A percentile compares a stretch with the other conserved stretches of the same genome.
These are phyloP conservation scores for Batrachochytrium dendrobatidis DNA, from an alignment of 371 early-diverging fungal species.

Conservation along the genomic window DNA sequence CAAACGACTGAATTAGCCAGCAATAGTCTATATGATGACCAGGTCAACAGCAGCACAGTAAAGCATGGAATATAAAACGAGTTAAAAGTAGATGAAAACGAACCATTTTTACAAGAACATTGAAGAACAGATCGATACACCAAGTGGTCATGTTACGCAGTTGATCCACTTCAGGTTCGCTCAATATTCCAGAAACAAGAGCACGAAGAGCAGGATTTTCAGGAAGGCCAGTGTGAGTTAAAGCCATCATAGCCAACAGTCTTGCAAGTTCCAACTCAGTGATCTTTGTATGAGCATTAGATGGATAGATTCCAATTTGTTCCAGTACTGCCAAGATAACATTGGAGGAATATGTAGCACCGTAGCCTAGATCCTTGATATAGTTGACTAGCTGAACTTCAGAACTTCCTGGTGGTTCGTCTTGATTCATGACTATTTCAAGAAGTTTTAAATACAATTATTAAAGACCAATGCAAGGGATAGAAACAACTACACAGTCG, in stretches of 20 bases:
- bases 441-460: too few relatives aligned
- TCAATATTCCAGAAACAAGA: constrained; percentile 15
- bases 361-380: constrained; percentile 33
- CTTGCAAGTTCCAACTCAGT: constrained; percentile 62
- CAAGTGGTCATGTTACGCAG: constrained; percentile 36
- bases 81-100: constrained; percentile 11
- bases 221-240: constrained; percentile 44
- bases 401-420: too few relatives aligned
- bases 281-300: constrained; percentile 22
- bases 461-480: too few relatives aligned
- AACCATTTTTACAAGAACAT: constrained; percentile 49
- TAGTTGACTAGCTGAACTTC: constrained; percentile 2
- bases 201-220: constrained; percentile 33
- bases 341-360: constrained; percentile 11
- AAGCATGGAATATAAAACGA: not conserved
- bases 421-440: too few relatives aligned
- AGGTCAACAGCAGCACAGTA: too few relatives aligned
- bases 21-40: not conserved
- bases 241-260: constrained; percentile 64
- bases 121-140: constrained; percentile 62
- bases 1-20: not conserved
- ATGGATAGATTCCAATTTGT: constrained; percentile 33
- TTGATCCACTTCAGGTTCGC: constrained; percentile 6
- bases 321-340: constrained; percentile 19
- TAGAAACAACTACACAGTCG: too few relatives aligned